Base-by-base conservation (phyloP, 1,139 yeast species). In the Lodderomyces metapsilosis region DNA sequence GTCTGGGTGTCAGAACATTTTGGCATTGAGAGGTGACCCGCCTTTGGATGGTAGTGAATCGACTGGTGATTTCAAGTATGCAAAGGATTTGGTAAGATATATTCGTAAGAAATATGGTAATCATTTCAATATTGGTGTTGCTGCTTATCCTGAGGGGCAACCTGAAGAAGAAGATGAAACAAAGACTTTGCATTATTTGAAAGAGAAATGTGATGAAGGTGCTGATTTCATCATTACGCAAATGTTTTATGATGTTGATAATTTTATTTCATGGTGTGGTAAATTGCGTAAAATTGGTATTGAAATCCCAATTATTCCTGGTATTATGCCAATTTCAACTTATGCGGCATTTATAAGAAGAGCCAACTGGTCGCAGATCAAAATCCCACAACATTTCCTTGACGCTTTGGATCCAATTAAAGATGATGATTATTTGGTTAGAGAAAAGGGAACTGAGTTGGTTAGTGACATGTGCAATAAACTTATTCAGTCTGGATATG, bases 311-410 rank as follows among this genome's bases (percentile, higher is more conserved):
- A 87, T 92, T 52, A 85, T 92, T 47, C 98, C 98, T 1, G 98
- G 98, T 20, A 89, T 92, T 62, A 92, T 92, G 98, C 98, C 98
- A 17, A 91, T 92, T 48, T 84, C 96, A 15, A 88, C 97, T 8
- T 91, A 91, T 65, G 88, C 95, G 28, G 82, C 96, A 3, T 92
- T 92, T 59, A 65, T 88, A 50, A 83, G 98, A 66, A 80, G 98
- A 58, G 96, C 97, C 12, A 83, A 81, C 45, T 92, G 98, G 98
- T 88, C 96, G 43, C 84, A 85, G 57, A 82, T 92, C 52, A 65
- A 76, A 33, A 76, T 92, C 49, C 98, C 98, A 4, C 75, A 76
- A 50, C 76, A 78, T 44, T 89, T 91, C 61, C 64, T 82, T 52
- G 83, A 79, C 22, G 77, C 68, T 30, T 73, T 92, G 53, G 92